These are phyloP conservation scores for Malus hybrid DNA, from an alignment of 331 rosid species.

Conservation along the genomic window DNA sequence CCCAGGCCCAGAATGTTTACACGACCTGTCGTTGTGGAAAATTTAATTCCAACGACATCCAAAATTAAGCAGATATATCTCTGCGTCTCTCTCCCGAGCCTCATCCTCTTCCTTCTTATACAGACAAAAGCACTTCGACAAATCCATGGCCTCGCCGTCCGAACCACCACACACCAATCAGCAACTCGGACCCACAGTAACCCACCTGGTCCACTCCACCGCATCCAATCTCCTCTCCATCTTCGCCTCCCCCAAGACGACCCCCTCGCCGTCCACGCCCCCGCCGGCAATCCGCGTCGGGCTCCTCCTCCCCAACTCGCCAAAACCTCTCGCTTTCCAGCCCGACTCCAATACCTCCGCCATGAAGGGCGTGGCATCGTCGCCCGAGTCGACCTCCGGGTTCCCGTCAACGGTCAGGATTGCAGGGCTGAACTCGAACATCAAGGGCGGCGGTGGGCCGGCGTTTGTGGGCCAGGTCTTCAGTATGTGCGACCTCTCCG, in stretches of 20 bases:
- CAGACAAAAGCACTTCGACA: neutral
- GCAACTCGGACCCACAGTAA: constrained; percentile 26
- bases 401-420: constrained; percentile 53
- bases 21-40: neutral
- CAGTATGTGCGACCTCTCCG: constrained; percentile 98
- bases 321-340: constrained; percentile 22
- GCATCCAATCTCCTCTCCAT: constrained; percentile 49
- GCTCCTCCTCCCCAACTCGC: constrained; percentile 29
- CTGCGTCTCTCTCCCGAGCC: neutral
- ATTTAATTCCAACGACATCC: neutral
- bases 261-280: constrained; percentile 9
- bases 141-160: constrained; percentile 33
- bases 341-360: constrained; percentile 36
- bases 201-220: constrained; percentile 49
- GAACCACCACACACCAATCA: constrained; percentile 8
- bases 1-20: no score
- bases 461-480: constrained; percentile 98
- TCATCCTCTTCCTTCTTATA: neutral
- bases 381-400: constrained; percentile 31
- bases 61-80: no score
- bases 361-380: constrained; percentile 16
- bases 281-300: constrained; percentile 34
- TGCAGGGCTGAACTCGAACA: constrained; percentile 31
- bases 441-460: constrained; percentile 55
- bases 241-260: constrained; percentile 33